phyloP scores from a whole-genome alignment of 2,329 filamentous ascomycete genomes.

The Nothophoma quercina region DNA sequence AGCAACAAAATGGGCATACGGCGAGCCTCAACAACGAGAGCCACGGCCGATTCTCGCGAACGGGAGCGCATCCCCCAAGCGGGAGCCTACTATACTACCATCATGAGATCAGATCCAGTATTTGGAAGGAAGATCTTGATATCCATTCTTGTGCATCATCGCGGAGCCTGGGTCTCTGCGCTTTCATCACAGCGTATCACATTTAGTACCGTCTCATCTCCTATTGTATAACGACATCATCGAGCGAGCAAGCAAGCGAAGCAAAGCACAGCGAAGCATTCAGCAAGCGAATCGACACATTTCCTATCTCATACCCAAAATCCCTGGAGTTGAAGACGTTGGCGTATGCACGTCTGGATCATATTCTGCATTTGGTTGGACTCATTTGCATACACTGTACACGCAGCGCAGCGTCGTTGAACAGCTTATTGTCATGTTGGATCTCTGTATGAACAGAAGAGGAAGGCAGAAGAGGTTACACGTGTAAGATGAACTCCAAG shows the following conservation, averaged over 20 bases:
- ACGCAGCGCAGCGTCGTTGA: background rate
- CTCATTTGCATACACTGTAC: slow-evolving; percentile 2
- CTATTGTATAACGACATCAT: slow-evolving; percentile 7
- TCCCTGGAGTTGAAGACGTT: background rate
- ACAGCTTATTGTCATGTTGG: background rate
- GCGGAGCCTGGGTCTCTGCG: slow-evolving; percentile 17
- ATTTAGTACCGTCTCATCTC: slow-evolving; percentile 15
- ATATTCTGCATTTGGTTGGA: slow-evolving; percentile 1
- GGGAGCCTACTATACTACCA: slow-evolving; percentile 33
- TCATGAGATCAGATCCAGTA: slow-evolving; percentile 21
- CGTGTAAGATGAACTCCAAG: background rate
- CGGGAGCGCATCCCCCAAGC: slow-evolving; percentile 20
- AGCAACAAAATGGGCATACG: slow-evolving; percentile 44
- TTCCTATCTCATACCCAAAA: slow-evolving; percentile 2
- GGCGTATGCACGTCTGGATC: background rate
- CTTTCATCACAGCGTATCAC: slow-evolving; percentile 8
- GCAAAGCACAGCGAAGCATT: no score
- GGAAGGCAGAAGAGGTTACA: no score
- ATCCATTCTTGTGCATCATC: slow-evolving; percentile 20
- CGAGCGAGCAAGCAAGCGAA: slow-evolving; percentile 2
- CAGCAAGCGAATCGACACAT: background rate
- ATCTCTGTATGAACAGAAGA: no score
- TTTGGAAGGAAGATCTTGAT: background rate
- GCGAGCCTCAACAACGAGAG: slow-evolving; percentile 30
- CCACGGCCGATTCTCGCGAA: slow-evolving; percentile 32